Evolutionary conservation across 768 basidiomycete species (phyloP), one percentile per base, ranked within the genome.

Genomic region (Russula sp.): DNA sequence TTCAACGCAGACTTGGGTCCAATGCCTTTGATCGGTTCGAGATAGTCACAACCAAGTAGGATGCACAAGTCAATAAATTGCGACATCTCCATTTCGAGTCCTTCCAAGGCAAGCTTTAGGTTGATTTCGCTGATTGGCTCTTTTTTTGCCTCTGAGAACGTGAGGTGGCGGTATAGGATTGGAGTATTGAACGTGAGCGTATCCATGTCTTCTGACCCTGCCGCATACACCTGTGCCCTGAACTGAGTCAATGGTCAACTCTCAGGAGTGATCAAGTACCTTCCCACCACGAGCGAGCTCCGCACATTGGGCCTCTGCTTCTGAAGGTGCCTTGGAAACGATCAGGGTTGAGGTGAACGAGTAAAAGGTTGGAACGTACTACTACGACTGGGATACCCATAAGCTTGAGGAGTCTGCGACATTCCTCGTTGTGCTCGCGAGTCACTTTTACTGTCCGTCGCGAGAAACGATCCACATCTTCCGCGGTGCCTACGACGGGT

Each of bases 161-260:
- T 98, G 63, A 99, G 83, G 75, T 98, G 97, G 34, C 97, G 91
- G 68, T 90, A 88, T 9, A 99, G 81, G 49, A 96, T 87, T 1
- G 97, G 96, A 0, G 96, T 78, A 68, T 84, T 82, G 79, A 99
- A 99, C 0, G 97, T 99, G 22, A 99, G 84, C 8, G 97, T 99
- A 70, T 99, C 97, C 97, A 99, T 99, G 74, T 99, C 97, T 75
- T 98, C 97, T 0, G 95, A 97, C 14, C 97, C 97, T 8, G 97
- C 95, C 1, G 92, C 97, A 73, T 92, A 98, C 32, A 98, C 93
- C 91, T 94, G 22, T 4, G 6, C 27, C 11, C n/a, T 20, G n/a
- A 18, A 50, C 20, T 68, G 7, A 45, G 52, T 42, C 6, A 35
- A 42, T 37, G 61, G 32, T n/a, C 6, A 47, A 18, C 44, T 44